These are phyloP conservation scores for Annulohypoxylon truncatum DNA, from an alignment of 2,329 filamentous ascomycete species.

Conservation along the genomic window DNA sequence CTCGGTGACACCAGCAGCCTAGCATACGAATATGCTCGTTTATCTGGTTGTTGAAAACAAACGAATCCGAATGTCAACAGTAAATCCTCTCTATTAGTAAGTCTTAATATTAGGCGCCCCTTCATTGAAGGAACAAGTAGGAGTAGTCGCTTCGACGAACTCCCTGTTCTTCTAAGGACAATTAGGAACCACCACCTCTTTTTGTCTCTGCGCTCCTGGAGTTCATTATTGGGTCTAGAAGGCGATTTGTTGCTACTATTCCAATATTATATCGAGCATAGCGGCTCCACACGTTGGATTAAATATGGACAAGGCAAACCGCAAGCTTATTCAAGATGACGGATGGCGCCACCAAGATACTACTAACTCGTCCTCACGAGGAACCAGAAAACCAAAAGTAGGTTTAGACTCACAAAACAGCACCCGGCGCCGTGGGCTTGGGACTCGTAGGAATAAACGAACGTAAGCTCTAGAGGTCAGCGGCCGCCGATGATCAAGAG, in stretches of 20 bases:
- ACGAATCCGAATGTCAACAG: background rate
- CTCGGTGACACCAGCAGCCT: constrained; percentile 5
- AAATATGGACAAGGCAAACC: background rate
- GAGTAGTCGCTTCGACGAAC: background rate
- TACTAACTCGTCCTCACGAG: background rate
- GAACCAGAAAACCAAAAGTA: background rate
- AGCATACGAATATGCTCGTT: constrained; percentile 2
- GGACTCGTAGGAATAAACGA: background rate
- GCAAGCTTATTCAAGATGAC: background rate
- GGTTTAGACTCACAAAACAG: background rate
- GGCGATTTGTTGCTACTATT: background rate
- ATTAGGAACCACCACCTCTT: background rate
- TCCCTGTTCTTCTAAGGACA: background rate
- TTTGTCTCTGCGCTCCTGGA: background rate
- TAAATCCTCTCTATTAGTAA: background rate
- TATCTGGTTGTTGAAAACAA: background rate
- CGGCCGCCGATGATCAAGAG: background rate
- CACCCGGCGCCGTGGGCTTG: background rate
- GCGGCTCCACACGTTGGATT: background rate
- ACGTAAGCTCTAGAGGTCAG: background rate
- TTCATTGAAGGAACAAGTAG: background rate
- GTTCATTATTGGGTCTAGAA: background rate
- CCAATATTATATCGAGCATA: background rate
- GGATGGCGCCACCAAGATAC: background rate
- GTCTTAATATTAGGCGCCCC: background rate